A percentile compares a stretch with the other conserved stretches of the same genome.
phyloP scores from a whole-genome alignment of 1,139 yeast genomes.

The Geotrichum reessii region DNA sequence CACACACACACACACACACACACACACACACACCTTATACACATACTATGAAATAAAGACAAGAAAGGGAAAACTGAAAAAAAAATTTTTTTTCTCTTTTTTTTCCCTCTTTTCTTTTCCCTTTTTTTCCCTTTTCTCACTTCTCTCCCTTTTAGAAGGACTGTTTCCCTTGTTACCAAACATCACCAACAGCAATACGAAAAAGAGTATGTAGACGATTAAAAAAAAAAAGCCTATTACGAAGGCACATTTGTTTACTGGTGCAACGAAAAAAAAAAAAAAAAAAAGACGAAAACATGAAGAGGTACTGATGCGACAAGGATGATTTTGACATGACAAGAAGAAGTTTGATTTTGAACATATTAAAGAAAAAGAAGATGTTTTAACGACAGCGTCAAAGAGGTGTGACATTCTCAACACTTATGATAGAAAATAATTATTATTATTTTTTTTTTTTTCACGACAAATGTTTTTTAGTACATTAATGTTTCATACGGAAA shows the following conservation, averaged over 20 bases:
- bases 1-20: too few relatives aligned
- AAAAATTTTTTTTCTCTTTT: constrained; percentile 2
- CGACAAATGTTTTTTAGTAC: too few relatives aligned
- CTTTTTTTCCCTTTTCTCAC: background rate
- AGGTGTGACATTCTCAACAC: too few relatives aligned
- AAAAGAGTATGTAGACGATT: constrained; percentile 16
- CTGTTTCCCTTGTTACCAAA: constrained; percentile 13
- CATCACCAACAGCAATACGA: constrained; percentile 11
- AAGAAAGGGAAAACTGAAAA: background rate
- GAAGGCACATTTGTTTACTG: background rate
- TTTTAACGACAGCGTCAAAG: too few relatives aligned
- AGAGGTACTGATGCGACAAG: background rate
- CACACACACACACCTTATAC: too few relatives aligned
- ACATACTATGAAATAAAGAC: background rate
- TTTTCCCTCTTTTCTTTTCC: background rate
- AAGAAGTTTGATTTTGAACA: background rate
- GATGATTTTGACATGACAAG: background rate
- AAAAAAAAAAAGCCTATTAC: background rate
- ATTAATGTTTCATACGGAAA: too few relatives aligned
- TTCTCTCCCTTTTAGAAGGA: constrained; percentile 1
- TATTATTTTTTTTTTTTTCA: too few relatives aligned
- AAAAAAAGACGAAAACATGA: background rate
- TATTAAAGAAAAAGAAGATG: background rate
- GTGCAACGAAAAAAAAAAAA: background rate
- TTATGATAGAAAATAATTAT: too few relatives aligned